Evolutionary conservation across 2,329 filamentous ascomycete genomes (phyloP).

Genomic region (Chrysoporthe austroafricana): DNA sequence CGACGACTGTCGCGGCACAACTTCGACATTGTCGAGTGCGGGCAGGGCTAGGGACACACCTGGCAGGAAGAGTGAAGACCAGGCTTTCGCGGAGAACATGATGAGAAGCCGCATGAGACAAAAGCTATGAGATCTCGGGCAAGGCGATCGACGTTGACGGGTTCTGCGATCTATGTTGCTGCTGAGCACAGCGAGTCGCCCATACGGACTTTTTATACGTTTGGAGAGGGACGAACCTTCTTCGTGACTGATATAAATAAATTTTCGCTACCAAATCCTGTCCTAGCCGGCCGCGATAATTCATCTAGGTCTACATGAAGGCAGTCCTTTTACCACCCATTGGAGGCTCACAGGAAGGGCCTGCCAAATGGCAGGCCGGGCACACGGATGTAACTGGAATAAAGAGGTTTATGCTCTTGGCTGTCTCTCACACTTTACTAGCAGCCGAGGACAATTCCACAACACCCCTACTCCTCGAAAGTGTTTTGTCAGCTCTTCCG

Average conservation of each 20-base stretch:
- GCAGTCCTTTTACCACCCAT: background rate
- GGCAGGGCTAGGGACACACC: slow-evolving; percentile 42
- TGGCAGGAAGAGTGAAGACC: slow-evolving; percentile 33
- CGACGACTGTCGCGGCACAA: slow-evolving; percentile 41
- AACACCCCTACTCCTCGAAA: background rate
- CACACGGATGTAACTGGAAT: background rate
- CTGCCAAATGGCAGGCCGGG: background rate
- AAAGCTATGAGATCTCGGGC: too few species aligned
- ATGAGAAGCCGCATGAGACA: background rate
- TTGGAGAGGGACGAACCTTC: background rate
- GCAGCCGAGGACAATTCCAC: background rate
- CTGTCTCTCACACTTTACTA: background rate
- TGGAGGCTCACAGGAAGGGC: background rate
- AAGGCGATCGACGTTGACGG: background rate
- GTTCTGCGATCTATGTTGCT: too few species aligned
- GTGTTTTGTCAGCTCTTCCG: background rate
- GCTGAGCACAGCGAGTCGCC: background rate
- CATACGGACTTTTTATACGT: slow-evolving; percentile 6
- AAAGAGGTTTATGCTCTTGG: background rate
- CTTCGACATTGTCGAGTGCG: slow-evolving; percentile 33
- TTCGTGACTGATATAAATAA: background rate
- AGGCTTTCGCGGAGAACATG: background rate
- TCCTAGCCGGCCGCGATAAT: background rate
- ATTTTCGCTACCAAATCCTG: background rate
- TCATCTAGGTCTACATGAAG: background rate